A percentile compares a stretch with the other conserved stretches of the same genome.
phyloP scores from a whole-genome alignment of 257 asterid species.

The Scutellaria barbata region DNA sequence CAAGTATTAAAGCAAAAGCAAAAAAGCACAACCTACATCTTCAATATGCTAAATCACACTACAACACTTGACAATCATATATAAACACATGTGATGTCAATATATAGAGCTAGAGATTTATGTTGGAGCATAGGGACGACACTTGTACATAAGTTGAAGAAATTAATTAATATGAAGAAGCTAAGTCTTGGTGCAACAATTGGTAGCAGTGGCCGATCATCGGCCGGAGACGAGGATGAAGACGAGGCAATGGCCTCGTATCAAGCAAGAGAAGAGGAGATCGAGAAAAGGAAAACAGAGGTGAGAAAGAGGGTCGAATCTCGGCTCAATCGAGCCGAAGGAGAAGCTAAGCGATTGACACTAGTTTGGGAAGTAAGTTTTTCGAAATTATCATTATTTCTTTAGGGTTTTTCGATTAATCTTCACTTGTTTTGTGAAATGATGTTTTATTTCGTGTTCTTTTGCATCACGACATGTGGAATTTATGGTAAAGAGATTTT shows the following conservation, averaged over 20 bases:
- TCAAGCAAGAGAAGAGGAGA: slow-evolving; percentile 82
- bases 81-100: background rate
- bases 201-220: slow-evolving; percentile 71
- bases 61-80: background rate
- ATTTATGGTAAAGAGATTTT: too few species aligned
- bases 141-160: background rate
- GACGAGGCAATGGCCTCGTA: slow-evolving; percentile 74
- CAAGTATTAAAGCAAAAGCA: slow-evolving; percentile 69
- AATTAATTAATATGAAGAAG: slow-evolving; percentile 20
- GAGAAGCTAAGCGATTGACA: slow-evolving; percentile 69
- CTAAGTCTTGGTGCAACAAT: slow-evolving; percentile 54
- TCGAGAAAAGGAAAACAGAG: slow-evolving; percentile 76
- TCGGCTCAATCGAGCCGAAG: slow-evolving; percentile 75
- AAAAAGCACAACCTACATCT: slow-evolving; percentile 34
- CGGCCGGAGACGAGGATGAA: slow-evolving; percentile 47
- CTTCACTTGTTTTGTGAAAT: too few species aligned
- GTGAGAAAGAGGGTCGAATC: slow-evolving; percentile 69
- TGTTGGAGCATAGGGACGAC: background rate
- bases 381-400: background rate
- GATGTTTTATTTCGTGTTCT: too few species aligned
- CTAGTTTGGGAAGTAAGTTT: slow-evolving; percentile 76
- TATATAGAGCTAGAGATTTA: slow-evolving; percentile 27
- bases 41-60: slow-evolving; percentile 28
- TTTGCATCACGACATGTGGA: too few species aligned
- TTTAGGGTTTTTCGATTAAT: background rate